Percentiles rank a stretch among this genome's conserved stretches.
phyloP scores from a whole-genome alignment of 441 rosid genomes.

The Isatis lusitanica region DNA sequence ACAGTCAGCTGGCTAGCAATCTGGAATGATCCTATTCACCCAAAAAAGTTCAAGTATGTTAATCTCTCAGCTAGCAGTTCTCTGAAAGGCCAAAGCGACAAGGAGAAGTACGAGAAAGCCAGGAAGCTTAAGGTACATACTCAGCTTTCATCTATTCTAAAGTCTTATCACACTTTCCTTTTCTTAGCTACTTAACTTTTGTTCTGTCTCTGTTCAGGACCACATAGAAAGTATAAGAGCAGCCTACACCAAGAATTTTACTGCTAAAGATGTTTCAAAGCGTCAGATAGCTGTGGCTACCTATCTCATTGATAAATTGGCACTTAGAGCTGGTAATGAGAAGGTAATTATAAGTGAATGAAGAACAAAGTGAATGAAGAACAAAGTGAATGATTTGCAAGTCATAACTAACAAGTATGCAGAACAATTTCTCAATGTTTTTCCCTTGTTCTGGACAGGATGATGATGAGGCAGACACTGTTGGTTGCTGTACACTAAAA shows the following conservation, averaged over 20 bases:
- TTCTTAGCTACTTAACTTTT: constrained; percentile 5
- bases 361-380: background rate
- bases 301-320: constrained; percentile 87
- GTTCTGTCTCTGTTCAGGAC: constrained; percentile 44
- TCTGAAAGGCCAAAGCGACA: constrained; percentile 88
- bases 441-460: constrained; percentile 50
- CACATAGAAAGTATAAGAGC: constrained; percentile 68
- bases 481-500: constrained; percentile 92
- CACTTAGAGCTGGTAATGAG: constrained; percentile 96
- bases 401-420: background rate
- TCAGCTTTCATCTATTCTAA: background rate
- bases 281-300: constrained; percentile 93
- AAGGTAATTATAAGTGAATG: no score
- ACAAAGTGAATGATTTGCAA: background rate
- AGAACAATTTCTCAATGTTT: background rate
- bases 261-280: constrained; percentile 56
- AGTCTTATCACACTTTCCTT: background rate
- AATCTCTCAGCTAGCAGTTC: constrained; percentile 87
- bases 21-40: constrained; percentile 87
- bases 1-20: constrained; percentile 87
- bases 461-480: constrained; percentile 94
- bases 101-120: constrained; percentile 88
- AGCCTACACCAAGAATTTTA: constrained; percentile 78
- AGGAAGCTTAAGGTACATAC: constrained; percentile 70
- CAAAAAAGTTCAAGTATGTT: constrained; percentile 73